Conservation (phyloP, 2,329 filamentous ascomycete genomes). For the Xenoacremonium recifei region DNA sequence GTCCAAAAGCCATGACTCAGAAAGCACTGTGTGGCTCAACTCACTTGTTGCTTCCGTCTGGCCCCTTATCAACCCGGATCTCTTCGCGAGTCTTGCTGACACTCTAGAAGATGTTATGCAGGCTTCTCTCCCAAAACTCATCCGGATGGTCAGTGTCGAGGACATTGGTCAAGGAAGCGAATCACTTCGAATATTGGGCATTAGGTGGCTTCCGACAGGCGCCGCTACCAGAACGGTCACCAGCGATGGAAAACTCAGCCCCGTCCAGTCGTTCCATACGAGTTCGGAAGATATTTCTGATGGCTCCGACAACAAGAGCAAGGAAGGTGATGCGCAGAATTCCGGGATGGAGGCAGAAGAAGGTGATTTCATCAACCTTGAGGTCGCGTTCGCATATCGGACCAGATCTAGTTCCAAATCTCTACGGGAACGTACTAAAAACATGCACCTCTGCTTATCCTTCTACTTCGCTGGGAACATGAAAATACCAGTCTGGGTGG, state of each 20-base stretch:
- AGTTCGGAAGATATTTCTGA: neutral
- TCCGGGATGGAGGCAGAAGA: constrained; percentile 71
- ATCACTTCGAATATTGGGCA: constrained; percentile 65
- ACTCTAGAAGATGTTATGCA: constrained; percentile 80
- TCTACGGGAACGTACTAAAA: constrained; percentile 67
- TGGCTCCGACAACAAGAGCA: constrained; percentile 29
- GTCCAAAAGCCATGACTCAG: constrained; percentile 44
- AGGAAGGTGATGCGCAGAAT: constrained; percentile 34
- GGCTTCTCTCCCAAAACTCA: constrained; percentile 65
- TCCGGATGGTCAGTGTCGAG: constrained; percentile 74
- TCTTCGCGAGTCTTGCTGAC: constrained; percentile 67
- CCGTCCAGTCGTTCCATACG: constrained; percentile 24
- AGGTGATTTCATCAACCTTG: constrained; percentile 75
- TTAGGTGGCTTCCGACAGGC: constrained; percentile 71
- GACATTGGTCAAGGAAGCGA: constrained; percentile 76
- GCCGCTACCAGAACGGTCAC: constrained; percentile 63
- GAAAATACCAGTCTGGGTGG: constrained; percentile 68
- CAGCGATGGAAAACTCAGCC: constrained; percentile 52
- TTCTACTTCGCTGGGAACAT: constrained; percentile 64
- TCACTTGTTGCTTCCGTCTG: constrained; percentile 65
- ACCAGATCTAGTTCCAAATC: constrained; percentile 60
- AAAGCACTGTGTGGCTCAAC: constrained; percentile 73
- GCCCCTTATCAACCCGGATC: constrained; percentile 73
- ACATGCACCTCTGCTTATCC: constrained; percentile 64
- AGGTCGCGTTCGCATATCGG: constrained; percentile 72